phyloP scores from a whole-genome alignment of 129 eudicot genomes.

The Flaveria linearis region DNA sequence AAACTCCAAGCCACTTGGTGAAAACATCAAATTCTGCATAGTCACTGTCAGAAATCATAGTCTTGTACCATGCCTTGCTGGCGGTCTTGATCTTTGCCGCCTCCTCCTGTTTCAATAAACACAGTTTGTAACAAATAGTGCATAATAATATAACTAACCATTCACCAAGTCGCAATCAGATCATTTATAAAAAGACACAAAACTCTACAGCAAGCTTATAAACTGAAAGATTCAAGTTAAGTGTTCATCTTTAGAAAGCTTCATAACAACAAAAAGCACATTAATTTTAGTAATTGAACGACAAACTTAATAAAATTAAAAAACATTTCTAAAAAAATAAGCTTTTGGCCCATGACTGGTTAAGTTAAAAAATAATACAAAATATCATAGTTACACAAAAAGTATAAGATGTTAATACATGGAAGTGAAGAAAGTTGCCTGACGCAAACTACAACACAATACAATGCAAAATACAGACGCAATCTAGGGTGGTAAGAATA shows the following conservation, averaged over 20 bases:
- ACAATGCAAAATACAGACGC: background rate
- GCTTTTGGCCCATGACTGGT: background rate
- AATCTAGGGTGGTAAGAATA: too few relatives aligned
- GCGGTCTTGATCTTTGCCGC: constrained; percentile 53
- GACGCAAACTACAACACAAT: background rate
- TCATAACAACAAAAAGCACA: background rate
- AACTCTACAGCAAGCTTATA: background rate
- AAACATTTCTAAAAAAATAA: background rate
- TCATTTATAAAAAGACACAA: background rate
- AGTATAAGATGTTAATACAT: background rate
- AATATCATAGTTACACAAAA: background rate
- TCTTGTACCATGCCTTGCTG: constrained; percentile 61
- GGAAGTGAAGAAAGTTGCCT: background rate
- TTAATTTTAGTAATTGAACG: too few relatives aligned
- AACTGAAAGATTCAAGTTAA: background rate
- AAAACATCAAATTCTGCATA: constrained; percentile 71
- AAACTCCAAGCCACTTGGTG: constrained; percentile 68
- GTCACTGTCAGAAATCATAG: constrained; percentile 72
- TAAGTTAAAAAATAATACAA: too few relatives aligned
- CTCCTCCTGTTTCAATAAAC: constrained; percentile 50
- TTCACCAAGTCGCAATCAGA: background rate
- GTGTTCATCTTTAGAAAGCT: background rate
- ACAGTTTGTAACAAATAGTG: background rate
- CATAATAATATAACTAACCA: background rate
- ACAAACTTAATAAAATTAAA: background rate